Conservation (phyloP, 805 yeast genomes). For the Barnettozyma wickerhamii region DNA sequence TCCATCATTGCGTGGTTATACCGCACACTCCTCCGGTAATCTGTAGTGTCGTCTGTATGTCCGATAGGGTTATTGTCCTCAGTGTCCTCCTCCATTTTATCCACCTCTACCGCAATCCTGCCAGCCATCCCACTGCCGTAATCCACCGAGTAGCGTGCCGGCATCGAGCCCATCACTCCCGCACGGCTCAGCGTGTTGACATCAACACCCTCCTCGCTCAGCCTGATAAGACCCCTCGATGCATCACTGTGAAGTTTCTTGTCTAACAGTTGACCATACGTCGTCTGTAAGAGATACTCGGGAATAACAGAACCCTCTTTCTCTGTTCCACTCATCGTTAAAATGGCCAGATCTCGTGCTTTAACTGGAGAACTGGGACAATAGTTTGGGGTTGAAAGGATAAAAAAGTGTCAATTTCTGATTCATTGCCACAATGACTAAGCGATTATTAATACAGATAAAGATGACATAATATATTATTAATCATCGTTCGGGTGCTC, state of each 20-base stretch:
- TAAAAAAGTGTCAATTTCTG: too few species aligned
- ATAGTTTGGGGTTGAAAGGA: too few species aligned
- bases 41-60: not conserved
- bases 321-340: too few species aligned
- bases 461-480: too few species aligned
- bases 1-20: constrained; percentile 16
- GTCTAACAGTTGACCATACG: constrained; percentile 1
- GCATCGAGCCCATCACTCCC: constrained; percentile 4
- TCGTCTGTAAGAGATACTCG: constrained; percentile 3
- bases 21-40: constrained; percentile 7
- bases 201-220: not conserved
- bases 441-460: too few species aligned
- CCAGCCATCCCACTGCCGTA: not conserved
- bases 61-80: not conserved
- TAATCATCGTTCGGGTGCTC: too few species aligned
- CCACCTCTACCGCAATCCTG: not conserved
- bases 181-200: not conserved
- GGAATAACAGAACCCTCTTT: not conserved
- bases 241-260: not conserved
- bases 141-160: not conserved
- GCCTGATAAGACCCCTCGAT: not conserved
- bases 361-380: too few species aligned
- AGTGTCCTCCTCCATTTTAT: not conserved
- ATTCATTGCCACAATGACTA: too few species aligned
- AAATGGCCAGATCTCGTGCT: too few species aligned